phyloP scores from a whole-genome alignment of 352 stramenopile genomes.

The Pythium coloratum region DNA sequence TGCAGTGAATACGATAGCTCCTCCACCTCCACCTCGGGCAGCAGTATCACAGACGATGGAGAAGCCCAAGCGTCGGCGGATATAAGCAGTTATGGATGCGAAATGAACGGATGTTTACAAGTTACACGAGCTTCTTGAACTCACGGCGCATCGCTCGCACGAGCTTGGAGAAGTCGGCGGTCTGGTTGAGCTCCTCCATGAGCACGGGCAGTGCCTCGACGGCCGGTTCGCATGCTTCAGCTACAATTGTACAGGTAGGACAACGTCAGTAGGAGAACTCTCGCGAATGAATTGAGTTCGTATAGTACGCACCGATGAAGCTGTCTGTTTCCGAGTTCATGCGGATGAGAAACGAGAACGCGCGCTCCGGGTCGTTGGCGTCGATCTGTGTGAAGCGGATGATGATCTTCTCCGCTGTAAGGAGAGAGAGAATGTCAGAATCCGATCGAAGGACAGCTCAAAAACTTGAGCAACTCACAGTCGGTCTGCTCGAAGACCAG shows the following conservation, averaged over 20 bases:
- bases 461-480: constrained; percentile 27
- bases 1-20: background rate
- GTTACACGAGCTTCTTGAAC: constrained; percentile 69
- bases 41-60: background rate
- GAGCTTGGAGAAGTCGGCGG: constrained; percentile 69
- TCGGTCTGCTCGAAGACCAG: constrained; percentile 67
- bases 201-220: constrained; percentile 50
- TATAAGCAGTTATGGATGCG: constrained; percentile 11
- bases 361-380: constrained; percentile 43
- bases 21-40: background rate
- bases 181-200: constrained; percentile 61
- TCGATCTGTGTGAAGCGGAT: constrained; percentile 79
- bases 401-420: constrained; percentile 55
- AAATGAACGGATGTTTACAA: too few species aligned
- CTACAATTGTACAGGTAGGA: constrained; percentile 20
- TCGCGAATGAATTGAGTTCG: background rate
- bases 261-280: background rate
- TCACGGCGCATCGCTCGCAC: constrained; percentile 77
- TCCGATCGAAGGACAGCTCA: background rate
- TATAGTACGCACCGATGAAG: constrained; percentile 49
- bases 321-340: constrained; percentile 56
- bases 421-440: constrained; percentile 2
- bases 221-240: constrained; percentile 60
- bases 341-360: constrained; percentile 74
- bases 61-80: constrained; percentile 26